phyloP scores from a whole-genome alignment of 306 rosid genomes.

The Hippophae gyantsensis region DNA sequence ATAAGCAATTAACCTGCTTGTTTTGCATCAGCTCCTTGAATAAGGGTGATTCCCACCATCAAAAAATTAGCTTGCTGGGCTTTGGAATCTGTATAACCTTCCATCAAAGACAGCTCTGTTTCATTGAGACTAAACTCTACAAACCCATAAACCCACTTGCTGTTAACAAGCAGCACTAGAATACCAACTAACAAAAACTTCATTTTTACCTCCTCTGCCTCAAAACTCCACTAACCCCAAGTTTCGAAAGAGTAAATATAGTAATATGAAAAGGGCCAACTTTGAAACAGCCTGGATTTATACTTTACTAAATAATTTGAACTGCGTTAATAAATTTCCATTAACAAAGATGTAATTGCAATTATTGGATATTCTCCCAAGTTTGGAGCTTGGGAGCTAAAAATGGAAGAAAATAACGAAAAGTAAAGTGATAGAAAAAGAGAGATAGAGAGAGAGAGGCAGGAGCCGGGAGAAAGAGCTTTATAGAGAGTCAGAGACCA shows the following conservation, averaged over 20 bases:
- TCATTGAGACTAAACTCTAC: constrained; percentile 32
- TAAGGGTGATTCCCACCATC: constrained; percentile 72
- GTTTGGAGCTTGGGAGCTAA: constrained; percentile 16
- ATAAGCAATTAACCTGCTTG: constrained; percentile 57
- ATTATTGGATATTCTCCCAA: neutral
- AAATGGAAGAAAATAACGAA: constrained; percentile 13
- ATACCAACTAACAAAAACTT: constrained; percentile 37
- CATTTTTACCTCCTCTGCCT: constrained; percentile 16
- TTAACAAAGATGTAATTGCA: constrained; percentile 9
- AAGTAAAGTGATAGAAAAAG: neutral
- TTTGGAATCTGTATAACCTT: constrained; percentile 38
- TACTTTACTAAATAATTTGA: too few species aligned
- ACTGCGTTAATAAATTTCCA: neutral
- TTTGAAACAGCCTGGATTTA: neutral
- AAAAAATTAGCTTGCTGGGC: constrained; percentile 16
- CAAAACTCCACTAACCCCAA: constrained; percentile 12
- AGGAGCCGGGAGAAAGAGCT: constrained; percentile 3
- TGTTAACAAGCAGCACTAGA: constrained; percentile 26
- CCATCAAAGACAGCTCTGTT: constrained; percentile 54
- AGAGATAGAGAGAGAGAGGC: neutral
- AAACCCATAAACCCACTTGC: constrained; percentile 40
- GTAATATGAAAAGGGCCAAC: neutral
- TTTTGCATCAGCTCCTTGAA: constrained; percentile 59
- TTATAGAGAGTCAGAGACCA: constrained; percentile 1
- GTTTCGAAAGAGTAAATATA: neutral